Conservation (phyloP, 805 yeast species). For the Barnettozyma salicaria region DNA sequence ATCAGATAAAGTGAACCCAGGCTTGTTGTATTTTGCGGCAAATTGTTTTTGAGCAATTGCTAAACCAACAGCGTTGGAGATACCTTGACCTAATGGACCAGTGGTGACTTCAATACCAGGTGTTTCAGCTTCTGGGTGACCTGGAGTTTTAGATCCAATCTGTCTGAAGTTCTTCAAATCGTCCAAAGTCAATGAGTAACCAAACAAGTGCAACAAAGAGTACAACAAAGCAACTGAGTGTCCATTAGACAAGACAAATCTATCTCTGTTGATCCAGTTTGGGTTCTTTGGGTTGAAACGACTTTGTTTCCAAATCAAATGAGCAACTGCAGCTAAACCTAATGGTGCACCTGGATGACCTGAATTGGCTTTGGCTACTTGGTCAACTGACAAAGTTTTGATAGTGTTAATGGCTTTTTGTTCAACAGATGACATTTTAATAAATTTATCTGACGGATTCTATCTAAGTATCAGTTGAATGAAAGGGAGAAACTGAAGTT, state of each 20-base stretch:
- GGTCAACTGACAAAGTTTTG: constrained; percentile 83
- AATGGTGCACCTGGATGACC: constrained; percentile 99
- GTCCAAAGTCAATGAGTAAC: constrained; percentile 73
- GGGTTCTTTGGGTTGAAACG: constrained; percentile 88
- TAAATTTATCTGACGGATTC: background rate
- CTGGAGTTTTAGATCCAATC: constrained; percentile 87
- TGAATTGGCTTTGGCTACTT: constrained; percentile 81
- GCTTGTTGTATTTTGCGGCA: constrained; percentile 92
- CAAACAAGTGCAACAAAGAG: constrained; percentile 77
- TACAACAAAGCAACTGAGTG: constrained; percentile 92
- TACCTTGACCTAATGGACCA: constrained; percentile 99
- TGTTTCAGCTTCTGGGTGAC: constrained; percentile 91
- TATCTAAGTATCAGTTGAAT: background rate
- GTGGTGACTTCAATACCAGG: constrained; percentile 97
- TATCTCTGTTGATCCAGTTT: constrained; percentile 88
- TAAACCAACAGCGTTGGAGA: constrained; percentile 90
- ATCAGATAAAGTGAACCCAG: constrained; percentile 66
- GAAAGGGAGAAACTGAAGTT: constrained; percentile 1
- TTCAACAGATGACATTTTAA: constrained; percentile 42
- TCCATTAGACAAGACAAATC: constrained; percentile 93
- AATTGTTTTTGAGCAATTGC: constrained; percentile 91
- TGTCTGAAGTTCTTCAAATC: constrained; percentile 91
- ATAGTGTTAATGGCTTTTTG: constrained; percentile 76
- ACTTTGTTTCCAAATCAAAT: constrained; percentile 74
- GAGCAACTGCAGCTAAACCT: constrained; percentile 96